phyloP scores from a whole-genome alignment of 2,329 filamentous ascomycete species.

The Plectosphaerella plurivora region DNA sequence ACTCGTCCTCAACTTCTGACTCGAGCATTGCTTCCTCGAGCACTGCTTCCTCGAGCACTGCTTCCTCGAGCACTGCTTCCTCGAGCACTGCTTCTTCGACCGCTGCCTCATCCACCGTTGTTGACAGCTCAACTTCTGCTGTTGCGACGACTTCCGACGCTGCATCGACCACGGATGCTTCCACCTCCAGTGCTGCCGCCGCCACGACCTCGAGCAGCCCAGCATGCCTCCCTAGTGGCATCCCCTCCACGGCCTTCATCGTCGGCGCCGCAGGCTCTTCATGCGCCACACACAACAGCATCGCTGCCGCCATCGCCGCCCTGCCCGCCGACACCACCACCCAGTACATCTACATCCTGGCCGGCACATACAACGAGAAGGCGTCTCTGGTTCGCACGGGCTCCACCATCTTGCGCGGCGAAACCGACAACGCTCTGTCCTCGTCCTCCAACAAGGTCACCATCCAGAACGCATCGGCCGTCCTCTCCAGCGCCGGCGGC shows the following conservation, averaged over 20 bases:
- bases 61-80: neutral
- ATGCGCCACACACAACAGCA: constrained; percentile 17
- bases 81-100: neutral
- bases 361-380: constrained; percentile 49
- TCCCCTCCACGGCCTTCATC: constrained; percentile 9
- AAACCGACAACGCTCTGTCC: constrained; percentile 34
- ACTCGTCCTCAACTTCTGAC: neutral
- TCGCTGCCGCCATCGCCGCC: constrained; percentile 42
- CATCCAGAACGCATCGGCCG: constrained; percentile 12
- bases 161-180: neutral
- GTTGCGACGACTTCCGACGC: neutral
- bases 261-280: constrained; percentile 9
- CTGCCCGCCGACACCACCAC: constrained; percentile 34
- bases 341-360: constrained; percentile 48
- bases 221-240: constrained; percentile 4
- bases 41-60: neutral
- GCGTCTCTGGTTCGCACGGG: constrained; percentile 42
- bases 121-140: neutral
- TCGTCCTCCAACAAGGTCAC: constrained; percentile 45
- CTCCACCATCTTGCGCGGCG: constrained; percentile 41
- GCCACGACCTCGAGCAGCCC: neutral
- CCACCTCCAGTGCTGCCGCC: constrained; percentile 2
- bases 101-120: neutral
- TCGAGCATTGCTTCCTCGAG: neutral
- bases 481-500: constrained; percentile 9